These are phyloP conservation scores for Suzukiozyma palmioleophila DNA, from an alignment of 1,139 yeast species.

Conservation along the genomic window DNA sequence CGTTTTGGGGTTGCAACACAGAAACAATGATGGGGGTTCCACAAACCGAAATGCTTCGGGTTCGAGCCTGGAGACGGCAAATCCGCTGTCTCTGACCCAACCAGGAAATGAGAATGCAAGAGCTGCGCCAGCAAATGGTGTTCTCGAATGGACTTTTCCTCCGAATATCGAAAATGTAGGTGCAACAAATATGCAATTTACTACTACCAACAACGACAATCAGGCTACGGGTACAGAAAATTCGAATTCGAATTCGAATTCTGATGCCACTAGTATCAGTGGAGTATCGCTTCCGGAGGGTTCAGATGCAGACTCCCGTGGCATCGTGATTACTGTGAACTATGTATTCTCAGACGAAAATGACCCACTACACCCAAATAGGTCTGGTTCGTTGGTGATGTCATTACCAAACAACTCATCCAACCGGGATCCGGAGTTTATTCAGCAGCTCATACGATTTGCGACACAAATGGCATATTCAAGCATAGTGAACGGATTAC, in stretches of 20 bases:
- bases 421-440: conserved; percentile 48
- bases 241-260: neutral
- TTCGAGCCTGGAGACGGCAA: no score
- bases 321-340: conserved; percentile 43
- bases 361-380: conserved; percentile 36
- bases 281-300: conserved; percentile 1
- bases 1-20: conserved; percentile 7
- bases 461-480: conserved; percentile 70
- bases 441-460: conserved; percentile 55
- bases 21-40: neutral
- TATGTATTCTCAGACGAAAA: conserved; percentile 43
- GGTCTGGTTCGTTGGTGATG: conserved; percentile 54
- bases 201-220: neutral
- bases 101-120: no score
- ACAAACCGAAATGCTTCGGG: no score
- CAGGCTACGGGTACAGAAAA: neutral
- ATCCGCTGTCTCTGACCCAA: no score
- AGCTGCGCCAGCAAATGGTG: no score
- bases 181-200: neutral
- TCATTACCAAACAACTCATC: conserved; percentile 63
- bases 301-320: conserved; percentile 8
- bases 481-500: conserved; percentile 46
- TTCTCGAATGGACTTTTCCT: no score
- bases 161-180: no score
- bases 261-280: neutral